These are phyloP conservation scores for Rhodotorula diobovata DNA, from an alignment of 768 basidiomycete genomes.

Conservation along the genomic window DNA sequence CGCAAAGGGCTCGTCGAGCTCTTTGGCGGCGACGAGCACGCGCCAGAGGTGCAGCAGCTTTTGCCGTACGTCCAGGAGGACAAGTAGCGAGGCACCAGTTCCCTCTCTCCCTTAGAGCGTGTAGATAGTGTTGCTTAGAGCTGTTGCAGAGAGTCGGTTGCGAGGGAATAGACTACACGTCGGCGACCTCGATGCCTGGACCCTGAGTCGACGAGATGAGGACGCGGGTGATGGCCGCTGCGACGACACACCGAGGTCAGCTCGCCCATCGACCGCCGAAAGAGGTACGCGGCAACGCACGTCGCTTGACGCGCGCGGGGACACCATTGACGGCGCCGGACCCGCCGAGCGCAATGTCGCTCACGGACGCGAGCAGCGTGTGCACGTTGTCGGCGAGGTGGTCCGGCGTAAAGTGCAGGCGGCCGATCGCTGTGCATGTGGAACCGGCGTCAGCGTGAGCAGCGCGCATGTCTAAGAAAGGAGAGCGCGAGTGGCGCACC, in stretches of 20 bases:
- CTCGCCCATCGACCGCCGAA: not conserved
- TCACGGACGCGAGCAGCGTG: slow-evolving; percentile 57
- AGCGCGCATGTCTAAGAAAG: not conserved
- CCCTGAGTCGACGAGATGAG: slow-evolving; percentile 79
- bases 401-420: slow-evolving; percentile 70
- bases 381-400: slow-evolving; percentile 75
- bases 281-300: slow-evolving; percentile 47
- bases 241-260: slow-evolving; percentile 48
- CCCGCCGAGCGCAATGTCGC: slow-evolving; percentile 45
- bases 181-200: slow-evolving; percentile 82
- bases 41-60: slow-evolving; percentile 24
- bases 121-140: no score
- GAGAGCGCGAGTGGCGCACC: slow-evolving; percentile 50
- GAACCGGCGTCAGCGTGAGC: not conserved
- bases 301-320: slow-evolving; percentile 59
- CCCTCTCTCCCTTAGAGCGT: not conserved
- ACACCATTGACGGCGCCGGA: slow-evolving; percentile 56
- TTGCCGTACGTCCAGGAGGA: slow-evolving; percentile 1
- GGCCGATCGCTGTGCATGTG: slow-evolving; percentile 24
- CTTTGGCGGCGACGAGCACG: slow-evolving; percentile 46
- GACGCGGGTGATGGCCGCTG: slow-evolving; percentile 71
- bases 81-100: not conserved
- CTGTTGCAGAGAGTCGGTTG: not conserved
- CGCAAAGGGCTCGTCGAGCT: slow-evolving; percentile 47
- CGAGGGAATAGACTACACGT: no score